These are phyloP conservation scores for Trichoderma aggressivum DNA, from an alignment of 2,329 filamentous ascomycete species.

Conservation along the genomic window DNA sequence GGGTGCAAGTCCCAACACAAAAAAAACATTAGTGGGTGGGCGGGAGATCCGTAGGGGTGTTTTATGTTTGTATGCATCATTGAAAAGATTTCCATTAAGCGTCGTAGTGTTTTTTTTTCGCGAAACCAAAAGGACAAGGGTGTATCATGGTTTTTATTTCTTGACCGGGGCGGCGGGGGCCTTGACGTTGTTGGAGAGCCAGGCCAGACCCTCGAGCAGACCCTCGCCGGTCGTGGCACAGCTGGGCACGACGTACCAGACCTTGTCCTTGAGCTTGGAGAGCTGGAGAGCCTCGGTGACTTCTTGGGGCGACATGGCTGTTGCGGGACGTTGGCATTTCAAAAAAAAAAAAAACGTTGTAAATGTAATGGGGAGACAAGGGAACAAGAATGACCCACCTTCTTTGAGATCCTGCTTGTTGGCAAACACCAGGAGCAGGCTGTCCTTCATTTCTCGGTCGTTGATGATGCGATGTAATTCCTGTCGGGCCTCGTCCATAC, in stretches of 20 bases:
- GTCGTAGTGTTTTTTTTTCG: constrained; percentile 14
- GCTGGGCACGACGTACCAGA: constrained; percentile 82
- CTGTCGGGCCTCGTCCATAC: constrained; percentile 88
- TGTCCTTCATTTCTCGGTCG: constrained; percentile 96
- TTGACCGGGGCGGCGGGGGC: constrained; percentile 52
- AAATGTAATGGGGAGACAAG: no score
- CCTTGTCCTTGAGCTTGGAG: constrained; percentile 73
- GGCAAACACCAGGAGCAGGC: constrained; percentile 89
- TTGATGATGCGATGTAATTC: constrained; percentile 97
- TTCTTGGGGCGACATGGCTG: constrained; percentile 76
- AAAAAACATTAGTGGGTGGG: constrained; percentile 1
- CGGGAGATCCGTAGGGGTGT: neutral
- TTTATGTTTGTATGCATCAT: constrained; percentile 6
- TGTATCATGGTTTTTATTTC: constrained; percentile 40
- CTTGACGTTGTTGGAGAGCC: constrained; percentile 84
- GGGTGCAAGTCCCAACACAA: neutral
- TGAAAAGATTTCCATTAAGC: constrained; percentile 10
- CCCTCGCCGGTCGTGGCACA: constrained; percentile 80
- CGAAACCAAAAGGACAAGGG: constrained; percentile 6
- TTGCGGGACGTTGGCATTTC: neutral
- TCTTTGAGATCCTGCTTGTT: constrained; percentile 97
- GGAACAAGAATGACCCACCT: constrained; percentile 54
- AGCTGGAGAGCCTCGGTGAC: constrained; percentile 75
- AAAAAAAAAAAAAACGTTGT: no score
- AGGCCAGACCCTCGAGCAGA: constrained; percentile 75